A percentile compares a stretch with the other conserved stretches of the same genome.
Conservation (phyloP, 2,329 filamentous ascomycete genomes). For the Metarhizium robertsii region DNA sequence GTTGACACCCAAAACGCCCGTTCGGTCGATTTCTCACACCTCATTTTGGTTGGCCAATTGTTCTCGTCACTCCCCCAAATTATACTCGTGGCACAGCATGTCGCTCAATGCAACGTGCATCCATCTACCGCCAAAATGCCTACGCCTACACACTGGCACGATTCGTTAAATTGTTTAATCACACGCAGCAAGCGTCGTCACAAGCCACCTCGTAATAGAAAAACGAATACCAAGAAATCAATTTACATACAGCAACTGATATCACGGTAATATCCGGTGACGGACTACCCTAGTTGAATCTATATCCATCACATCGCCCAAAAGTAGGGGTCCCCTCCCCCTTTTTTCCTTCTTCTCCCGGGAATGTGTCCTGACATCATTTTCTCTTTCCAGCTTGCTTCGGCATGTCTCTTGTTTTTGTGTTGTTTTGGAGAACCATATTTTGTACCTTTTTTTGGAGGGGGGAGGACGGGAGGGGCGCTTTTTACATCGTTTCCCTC, state of each 20-base stretch:
- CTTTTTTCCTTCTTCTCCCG: too few species aligned
- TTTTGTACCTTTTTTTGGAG: not conserved
- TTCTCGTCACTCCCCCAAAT: too few species aligned
- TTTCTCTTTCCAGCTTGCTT: constrained; percentile 14
- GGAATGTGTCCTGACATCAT: constrained; percentile 12
- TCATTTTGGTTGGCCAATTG: too few species aligned
- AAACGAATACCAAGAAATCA: constrained; percentile 1
- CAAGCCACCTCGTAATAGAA: not conserved
- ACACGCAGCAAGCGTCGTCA: not conserved
- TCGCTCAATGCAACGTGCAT: too few species aligned
- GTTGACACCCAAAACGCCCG: too few species aligned
- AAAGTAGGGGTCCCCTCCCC: constrained; percentile 9
- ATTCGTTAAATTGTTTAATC: not conserved
- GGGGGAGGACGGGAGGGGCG: too few species aligned
- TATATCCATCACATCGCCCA: constrained; percentile 25
- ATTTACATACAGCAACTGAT: constrained; percentile 5
- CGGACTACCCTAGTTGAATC: constrained; percentile 29
- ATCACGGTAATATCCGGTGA: constrained; percentile 26
- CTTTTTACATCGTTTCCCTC: constrained; percentile 9
- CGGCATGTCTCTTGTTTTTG: not conserved
- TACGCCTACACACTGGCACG: too few species aligned
- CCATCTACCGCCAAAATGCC: too few species aligned
- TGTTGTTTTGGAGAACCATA: not conserved
- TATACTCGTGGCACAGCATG: too few species aligned
- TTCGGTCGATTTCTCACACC: too few species aligned